Evolutionary conservation across 768 basidiomycete species (phyloP), one percentile per base, ranked within the genome.

Genomic region (Leccinum fibrillosum): DNA sequence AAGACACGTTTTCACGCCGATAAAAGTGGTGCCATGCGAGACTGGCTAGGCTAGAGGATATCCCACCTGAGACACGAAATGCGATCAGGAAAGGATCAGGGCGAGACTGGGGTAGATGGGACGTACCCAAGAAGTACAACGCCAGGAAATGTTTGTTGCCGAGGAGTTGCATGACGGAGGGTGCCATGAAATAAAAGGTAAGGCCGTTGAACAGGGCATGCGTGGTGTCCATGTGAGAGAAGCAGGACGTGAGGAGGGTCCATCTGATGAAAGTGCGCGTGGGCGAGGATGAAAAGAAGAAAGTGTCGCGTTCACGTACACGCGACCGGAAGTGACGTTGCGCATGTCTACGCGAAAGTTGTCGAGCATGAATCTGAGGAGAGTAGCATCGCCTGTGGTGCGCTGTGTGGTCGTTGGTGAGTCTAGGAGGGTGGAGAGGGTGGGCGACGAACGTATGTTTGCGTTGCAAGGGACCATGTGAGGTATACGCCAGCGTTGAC

Each of bases 131-230:
- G 56, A 93, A 74, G 69, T 94, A 94, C n/a, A 93, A 78, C 10
- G 75, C 74, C 4, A 92, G 68, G 70, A 93, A 93, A 17, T 79
- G 79, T 10, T 80, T 74, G 64, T 82, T 86, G 0, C 90, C 89
- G 11, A 93, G 77, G 48, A 86, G 72, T 17, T 73, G 64, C 26
- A 92, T 77, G 49, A 89, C 83, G 3, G 82, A 72, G 1, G 79
- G 82, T 0, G 86, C 88, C 81, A 92, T 83, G 74, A 89, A 92
- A 72, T 79, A 90, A 72, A 84, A 90, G 0, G 87, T 85, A 66
- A 90, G 80, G n/a, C 82, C 84, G 65, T 92, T 92, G 69, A 90
- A 78, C n/a, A 90, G 61, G 4, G 89, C 80, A 66, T 92, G 90
- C 1, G 68, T 61, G n/a, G 78, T 39, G 28, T 80, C 77, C 62